Base-by-base conservation (phyloP, 257 asterid species). In the Ophiorrhiza pumila region DNA sequence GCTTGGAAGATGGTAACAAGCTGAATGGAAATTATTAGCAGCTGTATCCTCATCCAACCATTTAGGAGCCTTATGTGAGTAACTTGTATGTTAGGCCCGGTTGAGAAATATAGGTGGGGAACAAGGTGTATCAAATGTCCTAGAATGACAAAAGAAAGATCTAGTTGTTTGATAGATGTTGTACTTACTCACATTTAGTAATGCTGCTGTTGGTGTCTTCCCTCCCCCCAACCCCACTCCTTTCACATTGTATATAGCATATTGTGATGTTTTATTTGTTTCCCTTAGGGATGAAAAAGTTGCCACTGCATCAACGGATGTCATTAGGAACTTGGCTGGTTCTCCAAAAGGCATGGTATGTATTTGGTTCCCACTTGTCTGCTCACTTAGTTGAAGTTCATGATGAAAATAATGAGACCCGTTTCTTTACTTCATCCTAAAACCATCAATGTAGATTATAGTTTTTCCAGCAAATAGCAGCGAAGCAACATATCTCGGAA, bases 201-300 rank as follows among this genome's bases (percentile, higher is more conserved):
- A n/a, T 64, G 15, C 39, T 43, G 50, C 65, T 23, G 43, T 56
- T 32, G 63, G 63, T 39, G 55, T 52, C 60, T 47, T 43, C 61
- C 49, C 45, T 27, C 75, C 14, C 45, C 25, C 32, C 25, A 10
- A n/a, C 39, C 18, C 70, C 2, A 34, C 68, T 20, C 32, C 14
- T 22, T 12, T 66, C 6, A 14, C 27, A 32, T 12, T 20, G 46
- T 18, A 31, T 31, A 46, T 8, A 59, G 65, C 41, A 15, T 47
- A 22, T 47, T 34, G 31, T 34, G 7, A 27, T 53, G 42, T 31
- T 43, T 37, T 43, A 31, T 71, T 53, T 73, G 5, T 62, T 79
- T 62, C 68, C 63, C 80, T 58, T 68, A 92, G 99, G 60, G 95
- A 92, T 83, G 99, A 90, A 73, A 88, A 76, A 84, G 99, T 90